phyloP scores from a whole-genome alignment of 192 early-diverging fungal species.

The Kappamyces sp. region DNA sequence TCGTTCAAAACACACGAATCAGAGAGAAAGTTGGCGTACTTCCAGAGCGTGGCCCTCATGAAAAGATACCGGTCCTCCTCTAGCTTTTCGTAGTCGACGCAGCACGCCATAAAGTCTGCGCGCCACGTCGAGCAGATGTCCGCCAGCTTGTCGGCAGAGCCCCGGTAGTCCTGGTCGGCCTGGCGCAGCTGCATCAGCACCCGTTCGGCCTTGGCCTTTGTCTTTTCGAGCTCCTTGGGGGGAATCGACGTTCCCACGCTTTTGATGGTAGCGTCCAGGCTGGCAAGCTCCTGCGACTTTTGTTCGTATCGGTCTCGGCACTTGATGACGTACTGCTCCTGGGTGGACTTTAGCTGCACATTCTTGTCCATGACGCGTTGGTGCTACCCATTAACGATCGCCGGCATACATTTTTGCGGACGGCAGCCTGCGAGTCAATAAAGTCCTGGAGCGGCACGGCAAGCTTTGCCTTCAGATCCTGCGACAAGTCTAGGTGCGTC shows the following conservation, averaged over 20 bases:
- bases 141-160: slow-evolving; percentile 32
- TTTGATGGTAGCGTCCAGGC: slow-evolving; percentile 8
- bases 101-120: slow-evolving; percentile 34
- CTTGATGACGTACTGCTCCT: slow-evolving; percentile 34
- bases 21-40: slow-evolving; percentile 48
- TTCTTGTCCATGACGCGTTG: slow-evolving; percentile 39
- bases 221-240: slow-evolving; percentile 40
- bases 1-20: slow-evolving; percentile 52
- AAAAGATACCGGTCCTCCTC: slow-evolving; percentile 50
- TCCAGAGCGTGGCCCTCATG: slow-evolving; percentile 43
- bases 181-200: slow-evolving; percentile 33
- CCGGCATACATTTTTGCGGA: slow-evolving; percentile 38
- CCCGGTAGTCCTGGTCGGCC: slow-evolving; percentile 43
- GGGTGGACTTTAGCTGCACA: slow-evolving; percentile 37
- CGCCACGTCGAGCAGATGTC: slow-evolving; percentile 45
- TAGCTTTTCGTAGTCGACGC: slow-evolving; percentile 44
- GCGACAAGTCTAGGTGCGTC: slow-evolving; percentile 41
- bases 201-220: slow-evolving; percentile 31
- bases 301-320: slow-evolving; percentile 39
- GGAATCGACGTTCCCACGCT: slow-evolving; percentile 15
- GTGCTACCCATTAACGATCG: slow-evolving; percentile 25
- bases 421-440: slow-evolving; percentile 28
- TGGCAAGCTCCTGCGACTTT: slow-evolving; percentile 35
- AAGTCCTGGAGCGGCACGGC: slow-evolving; percentile 42
- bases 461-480: slow-evolving; percentile 41